Evolutionary conservation across 805 yeast species (phyloP), one percentile per base, ranked within the genome.

Genomic region (Barnettozyma botsteinii): DNA sequence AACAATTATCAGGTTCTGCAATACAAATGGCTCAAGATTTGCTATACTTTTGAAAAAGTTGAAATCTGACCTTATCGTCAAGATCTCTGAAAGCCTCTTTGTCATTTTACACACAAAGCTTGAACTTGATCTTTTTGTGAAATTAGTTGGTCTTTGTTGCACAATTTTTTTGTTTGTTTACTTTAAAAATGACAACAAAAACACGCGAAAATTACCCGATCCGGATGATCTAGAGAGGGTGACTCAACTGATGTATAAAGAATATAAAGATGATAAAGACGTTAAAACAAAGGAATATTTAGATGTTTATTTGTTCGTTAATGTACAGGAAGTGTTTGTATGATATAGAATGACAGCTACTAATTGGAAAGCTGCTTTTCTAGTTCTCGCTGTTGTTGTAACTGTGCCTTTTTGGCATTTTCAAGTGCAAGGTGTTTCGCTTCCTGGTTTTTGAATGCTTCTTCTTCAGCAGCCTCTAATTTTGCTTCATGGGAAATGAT

Each of bases 21-120:
- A 47, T 23, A 51, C 56, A 32, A 53, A 55, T 7, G 58, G 59
- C 17, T 54, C 59, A 15, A 55, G 33, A 15, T 49, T 43, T 14
- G 54, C 42, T 6, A 50, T 49, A 19, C 53, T 49, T 32, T 41
- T 45, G 42, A 55, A 54, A 45, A 54, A 48, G 35, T 49, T 50
- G 49, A 55, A 54, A 31, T 51, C 54, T 18, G 50, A 34, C 33
- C 42, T 39, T 31, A 48, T 42, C 6, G 49, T 41, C 33, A 55
- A 45, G 30, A 53, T 33, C 42, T 53, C 58, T 11, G 59, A 55
- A 15, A 55, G 46, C 30, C 37, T 37, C 25, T 35, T 27, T 1
- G 40, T 60, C 32, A 48, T 48, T 10, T 5, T 24, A 4, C 19
- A n/a, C n/a, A n/a, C n/a, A n/a, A n/a, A n/a, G n/a, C n/a, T n/a